These are phyloP conservation scores for Diaporthe longicolla DNA, from an alignment of 2,329 filamentous ascomycete genomes.

Conservation along the genomic window DNA sequence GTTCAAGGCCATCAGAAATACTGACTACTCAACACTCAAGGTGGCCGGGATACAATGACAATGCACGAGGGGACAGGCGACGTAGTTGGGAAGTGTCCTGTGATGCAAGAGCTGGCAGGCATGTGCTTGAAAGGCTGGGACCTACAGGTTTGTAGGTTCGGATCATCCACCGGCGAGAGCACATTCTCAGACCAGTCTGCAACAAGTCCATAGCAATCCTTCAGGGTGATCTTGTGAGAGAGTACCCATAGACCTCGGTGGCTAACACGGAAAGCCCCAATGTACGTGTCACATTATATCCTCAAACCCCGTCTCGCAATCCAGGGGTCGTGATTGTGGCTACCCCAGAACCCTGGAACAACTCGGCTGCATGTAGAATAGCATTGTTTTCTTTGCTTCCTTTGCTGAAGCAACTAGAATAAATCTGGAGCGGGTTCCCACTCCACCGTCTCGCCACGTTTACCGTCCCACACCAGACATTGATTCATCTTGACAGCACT, in stretches of 20 bases:
- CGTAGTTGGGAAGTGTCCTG: too few species aligned
- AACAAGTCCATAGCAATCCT: not conserved
- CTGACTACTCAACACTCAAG: too few species aligned
- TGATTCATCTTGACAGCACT: too few species aligned
- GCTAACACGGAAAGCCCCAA: not conserved
- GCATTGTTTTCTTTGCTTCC: not conserved
- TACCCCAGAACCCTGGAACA: not conserved
- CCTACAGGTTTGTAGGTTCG: too few species aligned
- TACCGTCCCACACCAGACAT: not conserved
- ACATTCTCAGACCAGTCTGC: not conserved
- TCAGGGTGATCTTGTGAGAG: not conserved
- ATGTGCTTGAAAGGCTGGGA: too few species aligned
- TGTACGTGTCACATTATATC: not conserved
- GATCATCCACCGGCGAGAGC: too few species aligned
- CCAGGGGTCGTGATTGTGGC: not conserved
- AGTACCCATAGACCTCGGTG: too few species aligned
- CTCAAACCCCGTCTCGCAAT: not conserved
- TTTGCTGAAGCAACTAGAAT: not conserved
- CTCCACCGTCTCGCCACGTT: not conserved
- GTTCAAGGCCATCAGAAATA: too few species aligned
- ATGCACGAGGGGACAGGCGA: too few species aligned
- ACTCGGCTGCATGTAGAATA: not conserved
- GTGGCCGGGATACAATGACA: too few species aligned
- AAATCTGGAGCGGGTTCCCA: too few species aligned
- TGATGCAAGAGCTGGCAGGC: too few species aligned